These are phyloP conservation scores for Grosmannia clavigera DNA, from an alignment of 2,329 filamentous ascomycete genomes.

Conservation along the genomic window DNA sequence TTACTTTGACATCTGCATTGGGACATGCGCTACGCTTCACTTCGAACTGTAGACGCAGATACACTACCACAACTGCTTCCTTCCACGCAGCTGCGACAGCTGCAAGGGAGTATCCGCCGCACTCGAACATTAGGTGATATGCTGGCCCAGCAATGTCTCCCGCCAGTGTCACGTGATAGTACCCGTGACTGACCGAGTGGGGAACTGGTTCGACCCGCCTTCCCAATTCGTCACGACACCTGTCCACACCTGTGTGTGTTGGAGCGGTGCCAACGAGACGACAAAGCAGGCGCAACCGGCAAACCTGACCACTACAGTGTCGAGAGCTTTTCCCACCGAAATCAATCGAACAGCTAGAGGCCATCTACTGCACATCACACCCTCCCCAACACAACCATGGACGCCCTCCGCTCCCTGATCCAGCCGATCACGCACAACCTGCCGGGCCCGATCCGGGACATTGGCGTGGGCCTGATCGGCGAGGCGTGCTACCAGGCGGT, in stretches of 20 bases:
- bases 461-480: conserved; percentile 70
- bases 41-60: too few species aligned
- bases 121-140: too few species aligned
- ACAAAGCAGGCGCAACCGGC: background rate
- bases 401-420: conserved; percentile 46
- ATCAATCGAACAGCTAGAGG: background rate
- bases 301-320: background rate
- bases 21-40: too few species aligned
- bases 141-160: too few species aligned
- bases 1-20: too few species aligned
- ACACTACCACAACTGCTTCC: too few species aligned
- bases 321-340: too few species aligned
- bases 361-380: background rate
- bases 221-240: background rate
- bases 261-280: background rate
- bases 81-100: too few species aligned
- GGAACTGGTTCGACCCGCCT: background rate
- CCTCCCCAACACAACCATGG: conserved; percentile 31
- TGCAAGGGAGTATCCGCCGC: too few species aligned
- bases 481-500: conserved; percentile 74
- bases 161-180: background rate
- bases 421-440: conserved; percentile 61
- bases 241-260: background rate
- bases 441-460: conserved; percentile 60
- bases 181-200: too few species aligned